Evolutionary conservation across 768 basidiomycete genomes (phyloP).

Genomic region (Neoboletus subvelutipes): DNA sequence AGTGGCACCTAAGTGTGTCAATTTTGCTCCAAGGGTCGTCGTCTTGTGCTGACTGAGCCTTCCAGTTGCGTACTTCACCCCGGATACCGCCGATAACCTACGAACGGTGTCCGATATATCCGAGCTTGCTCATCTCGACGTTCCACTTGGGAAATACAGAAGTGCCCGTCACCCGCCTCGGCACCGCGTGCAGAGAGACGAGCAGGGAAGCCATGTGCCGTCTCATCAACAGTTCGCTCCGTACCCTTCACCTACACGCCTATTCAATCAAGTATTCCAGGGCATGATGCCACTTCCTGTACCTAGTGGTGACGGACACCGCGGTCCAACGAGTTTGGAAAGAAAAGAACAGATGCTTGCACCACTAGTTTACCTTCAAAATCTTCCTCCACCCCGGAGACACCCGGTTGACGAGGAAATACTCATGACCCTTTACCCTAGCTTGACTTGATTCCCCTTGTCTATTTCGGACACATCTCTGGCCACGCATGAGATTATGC

Average conservation of each 20-base stretch:
- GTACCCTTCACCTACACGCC: constrained; percentile 31
- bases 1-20: constrained; percentile 77
- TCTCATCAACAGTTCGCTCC: constrained; percentile 30
- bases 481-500: constrained; percentile 4
- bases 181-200: constrained; percentile 33
- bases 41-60: constrained; percentile 1
- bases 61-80: constrained; percentile 75
- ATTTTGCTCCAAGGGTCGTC: constrained; percentile 5
- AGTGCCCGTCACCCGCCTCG: constrained; percentile 61
- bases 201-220: constrained; percentile 16
- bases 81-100: constrained; percentile 57
- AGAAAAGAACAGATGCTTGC: constrained; percentile 43
- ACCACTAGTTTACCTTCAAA: constrained; percentile 63
- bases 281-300: background rate
- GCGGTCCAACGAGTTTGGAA: constrained; percentile 7
- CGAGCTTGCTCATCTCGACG: constrained; percentile 48
- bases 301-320: background rate
- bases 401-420: constrained; percentile 73
- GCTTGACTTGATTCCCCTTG: constrained; percentile 25
- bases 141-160: constrained; percentile 61
- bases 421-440: constrained; percentile 55
- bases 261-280: constrained; percentile 11
- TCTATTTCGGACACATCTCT: constrained; percentile 12
- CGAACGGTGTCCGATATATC: constrained; percentile 60
- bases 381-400: constrained; percentile 56